A percentile compares a stretch with the other conserved stretches of the same genome.
Conservation (phyloP, 2,329 filamentous ascomycete species). For the Colletotrichum coccodes region DNA sequence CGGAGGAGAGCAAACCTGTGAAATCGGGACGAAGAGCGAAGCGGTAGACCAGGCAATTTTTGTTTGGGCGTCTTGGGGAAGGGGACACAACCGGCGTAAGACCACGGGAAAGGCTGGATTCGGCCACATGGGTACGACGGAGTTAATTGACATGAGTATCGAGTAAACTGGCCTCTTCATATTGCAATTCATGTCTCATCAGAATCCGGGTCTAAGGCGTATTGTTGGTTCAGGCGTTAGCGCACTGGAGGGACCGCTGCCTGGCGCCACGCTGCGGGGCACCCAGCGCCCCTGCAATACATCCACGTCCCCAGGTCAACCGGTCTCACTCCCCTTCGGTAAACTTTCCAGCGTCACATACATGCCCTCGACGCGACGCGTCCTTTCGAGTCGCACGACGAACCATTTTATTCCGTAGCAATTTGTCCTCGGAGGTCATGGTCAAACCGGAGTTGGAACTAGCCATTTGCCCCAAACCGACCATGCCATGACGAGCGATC, state of each 20-base stretch:
- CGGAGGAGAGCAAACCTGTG: slow-evolving; percentile 28
- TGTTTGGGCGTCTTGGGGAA: slow-evolving; percentile 17
- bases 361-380: slow-evolving; percentile 4
- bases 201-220: neutral
- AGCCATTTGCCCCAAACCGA: slow-evolving; percentile 24
- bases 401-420: neutral
- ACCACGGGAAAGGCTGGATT: slow-evolving; percentile 12
- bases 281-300: neutral
- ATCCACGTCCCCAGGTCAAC: slow-evolving; percentile 27
- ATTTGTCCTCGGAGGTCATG: neutral
- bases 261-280: slow-evolving; percentile 23
- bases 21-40: slow-evolving; percentile 16
- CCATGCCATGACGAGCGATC: slow-evolving; percentile 62
- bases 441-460: neutral
- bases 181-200: neutral
- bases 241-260: neutral
- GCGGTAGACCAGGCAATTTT: slow-evolving; percentile 2
- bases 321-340: neutral
- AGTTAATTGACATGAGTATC: neutral
- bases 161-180: neutral
- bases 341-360: neutral
- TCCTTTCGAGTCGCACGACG: neutral
- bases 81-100: neutral
- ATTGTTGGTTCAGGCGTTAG: neutral
- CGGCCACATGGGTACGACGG: slow-evolving; percentile 6